Evolutionary conservation across 164 flowering plant genomes (phyloP), one percentile per base, ranked within the genome.

Genomic region (Liquidambar formosana): DNA sequence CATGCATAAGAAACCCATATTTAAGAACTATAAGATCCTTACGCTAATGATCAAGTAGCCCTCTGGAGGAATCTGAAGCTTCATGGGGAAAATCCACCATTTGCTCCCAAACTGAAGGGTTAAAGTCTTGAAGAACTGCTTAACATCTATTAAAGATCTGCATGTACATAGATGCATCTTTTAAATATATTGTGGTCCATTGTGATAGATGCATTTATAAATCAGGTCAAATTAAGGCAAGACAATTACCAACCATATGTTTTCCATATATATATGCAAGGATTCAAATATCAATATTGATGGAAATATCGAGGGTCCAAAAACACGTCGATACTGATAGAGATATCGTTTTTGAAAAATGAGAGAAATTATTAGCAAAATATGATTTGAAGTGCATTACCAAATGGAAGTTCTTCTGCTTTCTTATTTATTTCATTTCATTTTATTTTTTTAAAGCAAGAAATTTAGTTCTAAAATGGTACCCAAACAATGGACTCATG

Each of bases 21-120:
- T 14, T 10, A 27, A 47, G 10, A 61, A 62, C 3, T 27, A 38
- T 22, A 44, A 57, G 68, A 44, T 63, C 28, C 82, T 81, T 85
- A 89, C 96, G 72, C 72, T 89, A 61, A 80, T 76, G 45, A 85
- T 72, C 73, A 91, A 75, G 82, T 89, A 91, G 59, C 88, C 85
- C 58, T 91, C 94, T 0, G 94, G 91, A 62, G 86, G 86, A 75
- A 91, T 86, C 49, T 28, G 69, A 48, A 89, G 71, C 71, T 74
- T 81, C 13, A 71, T 73, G 18, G 89, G 77, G 13, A 79, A 19
- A 63, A 80, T 70, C 89, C 84, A 81, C 93, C 90, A 91, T 75
- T 70, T 83, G 72, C 79, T 87, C 71, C 85, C 83, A 59, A 91
- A 77, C 26, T 82, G 86, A 72, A 91, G 78, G 59, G 84, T 82